Conservation (phyloP, 768 basidiomycete species). For the Daedaleopsis nitida region DNA sequence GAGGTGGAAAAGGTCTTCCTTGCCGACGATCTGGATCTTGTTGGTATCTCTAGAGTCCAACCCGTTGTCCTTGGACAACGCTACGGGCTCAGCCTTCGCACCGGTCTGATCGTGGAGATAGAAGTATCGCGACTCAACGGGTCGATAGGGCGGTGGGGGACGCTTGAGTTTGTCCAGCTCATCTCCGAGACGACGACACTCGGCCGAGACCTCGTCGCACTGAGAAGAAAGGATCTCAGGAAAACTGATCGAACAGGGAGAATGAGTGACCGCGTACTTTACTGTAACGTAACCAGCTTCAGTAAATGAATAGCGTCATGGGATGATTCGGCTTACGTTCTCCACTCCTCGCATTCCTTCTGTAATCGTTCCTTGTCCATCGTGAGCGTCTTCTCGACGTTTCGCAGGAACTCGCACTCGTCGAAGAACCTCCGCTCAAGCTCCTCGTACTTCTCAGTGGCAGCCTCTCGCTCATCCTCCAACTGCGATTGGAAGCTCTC, state of each 20-base stretch:
- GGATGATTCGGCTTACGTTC: slow-evolving; percentile 18
- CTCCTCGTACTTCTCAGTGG: slow-evolving; percentile 43
- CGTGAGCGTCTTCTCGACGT: slow-evolving; percentile 54
- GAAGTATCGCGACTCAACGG: slow-evolving; percentile 19
- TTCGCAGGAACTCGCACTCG: slow-evolving; percentile 54
- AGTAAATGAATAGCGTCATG: neutral
- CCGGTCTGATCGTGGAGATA: slow-evolving; percentile 19
- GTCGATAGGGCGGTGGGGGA: slow-evolving; percentile 4
- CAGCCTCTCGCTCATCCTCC: slow-evolving; percentile 37
- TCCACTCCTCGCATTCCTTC: slow-evolving; percentile 40
- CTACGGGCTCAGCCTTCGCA: slow-evolving; percentile 19
- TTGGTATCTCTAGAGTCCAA: slow-evolving; percentile 7
- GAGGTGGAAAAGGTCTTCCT: slow-evolving; percentile 27
- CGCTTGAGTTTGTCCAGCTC: slow-evolving; percentile 23
- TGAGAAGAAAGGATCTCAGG: slow-evolving; percentile 1
- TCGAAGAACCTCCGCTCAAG: slow-evolving; percentile 42
- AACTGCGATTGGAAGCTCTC: slow-evolving; percentile 30
- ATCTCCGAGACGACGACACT: slow-evolving; percentile 25
- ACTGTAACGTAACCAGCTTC: slow-evolving; percentile 16
- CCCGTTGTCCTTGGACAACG: slow-evolving; percentile 21
- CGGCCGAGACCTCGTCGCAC: slow-evolving; percentile 23
- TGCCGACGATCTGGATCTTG: slow-evolving; percentile 17
- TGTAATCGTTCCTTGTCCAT: slow-evolving; percentile 53
- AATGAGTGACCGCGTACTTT: slow-evolving; percentile 26
- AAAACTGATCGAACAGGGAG: neutral